phyloP scores from a whole-genome alignment of 495 filamentous ascomycete species.

The Gamarada debralockiae region DNA sequence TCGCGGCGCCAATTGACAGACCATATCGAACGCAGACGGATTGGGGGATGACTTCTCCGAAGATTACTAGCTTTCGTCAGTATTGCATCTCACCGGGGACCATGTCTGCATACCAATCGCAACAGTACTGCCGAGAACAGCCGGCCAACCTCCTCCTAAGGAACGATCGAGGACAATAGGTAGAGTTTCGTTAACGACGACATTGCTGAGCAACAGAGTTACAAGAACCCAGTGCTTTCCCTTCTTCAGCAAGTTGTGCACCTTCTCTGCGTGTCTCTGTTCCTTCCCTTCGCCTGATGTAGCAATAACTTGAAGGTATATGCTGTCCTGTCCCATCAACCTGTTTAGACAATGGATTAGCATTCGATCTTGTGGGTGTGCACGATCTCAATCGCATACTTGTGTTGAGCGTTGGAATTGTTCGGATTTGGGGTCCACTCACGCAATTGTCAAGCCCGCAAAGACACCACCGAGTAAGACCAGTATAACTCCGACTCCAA shows the following conservation, averaged over 20 bases:
- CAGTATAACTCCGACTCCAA: constrained; percentile 64
- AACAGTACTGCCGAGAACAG: constrained; percentile 86
- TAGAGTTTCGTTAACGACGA: constrained; percentile 96
- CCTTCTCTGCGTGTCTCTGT: constrained; percentile 74
- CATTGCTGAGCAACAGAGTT: constrained; percentile 88
- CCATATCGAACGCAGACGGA: constrained; percentile 96
- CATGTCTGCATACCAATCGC: constrained; percentile 69
- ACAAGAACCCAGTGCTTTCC: constrained; percentile 99
- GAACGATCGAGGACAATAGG: constrained; percentile 93
- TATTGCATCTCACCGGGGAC: background rate
- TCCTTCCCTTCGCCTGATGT: constrained; percentile 73
- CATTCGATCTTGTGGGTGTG: background rate
- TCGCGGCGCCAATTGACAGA: constrained; percentile 91
- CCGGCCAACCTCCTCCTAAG: constrained; percentile 91
- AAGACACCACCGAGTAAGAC: constrained; percentile 92
- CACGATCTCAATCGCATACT: background rate
- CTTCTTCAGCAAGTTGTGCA: constrained; percentile 73
- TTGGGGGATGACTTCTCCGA: constrained; percentile 93
- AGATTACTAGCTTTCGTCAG: constrained; percentile 68
- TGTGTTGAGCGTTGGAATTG: too few relatives aligned
- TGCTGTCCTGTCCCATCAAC: constrained; percentile 86
- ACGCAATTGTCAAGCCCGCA: constrained; percentile 92
- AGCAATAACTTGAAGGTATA: constrained; percentile 92
- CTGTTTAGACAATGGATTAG: constrained; percentile 28
- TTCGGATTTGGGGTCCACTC: constrained; percentile 21